Percentiles rank a stretch among this genome's conserved stretches.
These are phyloP conservation scores for Curvularia sp. DNA, from an alignment of 2,329 filamentous ascomycete species.

Conservation along the genomic window DNA sequence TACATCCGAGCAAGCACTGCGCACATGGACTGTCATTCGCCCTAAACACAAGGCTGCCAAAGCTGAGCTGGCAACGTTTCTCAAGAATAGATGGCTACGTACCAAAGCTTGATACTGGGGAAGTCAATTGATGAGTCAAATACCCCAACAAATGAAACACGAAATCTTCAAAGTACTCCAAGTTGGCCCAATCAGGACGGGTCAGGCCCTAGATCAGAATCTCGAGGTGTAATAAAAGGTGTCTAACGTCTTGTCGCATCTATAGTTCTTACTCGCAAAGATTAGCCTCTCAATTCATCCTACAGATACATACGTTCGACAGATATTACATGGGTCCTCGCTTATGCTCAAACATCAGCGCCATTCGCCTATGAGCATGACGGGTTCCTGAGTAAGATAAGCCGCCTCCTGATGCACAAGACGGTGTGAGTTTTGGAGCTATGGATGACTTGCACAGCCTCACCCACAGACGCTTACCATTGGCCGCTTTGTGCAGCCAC, in stretches of 20 bases:
- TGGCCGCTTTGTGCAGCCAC: not conserved
- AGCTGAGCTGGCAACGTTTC: not conserved
- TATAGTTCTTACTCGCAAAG: not conserved
- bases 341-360: constrained; percentile 11
- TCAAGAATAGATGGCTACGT: not conserved
- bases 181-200: not conserved
- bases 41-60: too few species aligned
- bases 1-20: not conserved
- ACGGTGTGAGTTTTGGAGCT: not conserved
- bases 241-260: not conserved
- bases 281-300: constrained; percentile 5
- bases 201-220: not conserved
- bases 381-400: constrained; percentile 7
- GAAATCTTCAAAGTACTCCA: not conserved
- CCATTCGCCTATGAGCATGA: not conserved
- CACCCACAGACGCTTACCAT: not conserved
- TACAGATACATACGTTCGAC: not conserved
- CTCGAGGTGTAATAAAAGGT: not conserved
- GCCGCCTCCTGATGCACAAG: constrained; percentile 8
- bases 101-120: not conserved
- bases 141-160: not conserved
- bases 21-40: too few species aligned
- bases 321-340: constrained; percentile 2
- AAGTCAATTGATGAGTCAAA: not conserved
- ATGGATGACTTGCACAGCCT: not conserved